Base-by-base conservation (phyloP, 345 rosid species). In the Cardamine resedifolia region DNA sequence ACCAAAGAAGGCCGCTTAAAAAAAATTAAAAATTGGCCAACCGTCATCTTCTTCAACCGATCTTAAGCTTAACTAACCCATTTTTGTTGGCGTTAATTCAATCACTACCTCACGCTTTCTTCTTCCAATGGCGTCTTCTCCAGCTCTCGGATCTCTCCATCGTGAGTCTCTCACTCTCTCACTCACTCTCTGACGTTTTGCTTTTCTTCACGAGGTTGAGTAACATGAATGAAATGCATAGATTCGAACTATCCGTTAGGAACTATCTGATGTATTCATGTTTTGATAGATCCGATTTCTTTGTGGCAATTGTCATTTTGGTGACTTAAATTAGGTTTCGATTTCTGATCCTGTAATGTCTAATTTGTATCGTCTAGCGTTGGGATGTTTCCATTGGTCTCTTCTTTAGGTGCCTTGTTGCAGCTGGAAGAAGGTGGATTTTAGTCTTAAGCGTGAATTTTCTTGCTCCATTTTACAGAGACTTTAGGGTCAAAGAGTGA, bases 41-140 rank as follows among this genome's bases (percentile, higher is more conserved):
- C 70, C 79, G 77, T 73, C 66, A 47, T 71, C 68, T 26, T 64
- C 56, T 31, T 30, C 55, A 74, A 74, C 62, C 63, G 10, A 51
- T 65, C 43, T 48, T 47, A 18, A 34, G 71, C 65, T 64, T 12
- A 64, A 53, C 58, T 18, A 61, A 71, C 60, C 57, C 57, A 11
- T 12, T 39, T 39, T 48, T 33, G 28, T 56, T 52, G 9, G 28
- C 23, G 6, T 62, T 28, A 21, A 14, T 2, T 59, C 50, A 49
- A 26, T 1, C 18, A 2, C 39, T 6, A 58, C 15, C 68, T 70
- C 71, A 20, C 10, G 49, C 61, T 52, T 33, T 50, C 24, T 23
- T 55, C 71, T 56, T 64, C 45, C 89, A 33, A 91, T 94, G 98
- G 98, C 82, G 65, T 86, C 91, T 68, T 83, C 87, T 31, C 74